Conservation (phyloP, 2,329 filamentous ascomycete genomes). For the Endocalyx cinctus region DNA sequence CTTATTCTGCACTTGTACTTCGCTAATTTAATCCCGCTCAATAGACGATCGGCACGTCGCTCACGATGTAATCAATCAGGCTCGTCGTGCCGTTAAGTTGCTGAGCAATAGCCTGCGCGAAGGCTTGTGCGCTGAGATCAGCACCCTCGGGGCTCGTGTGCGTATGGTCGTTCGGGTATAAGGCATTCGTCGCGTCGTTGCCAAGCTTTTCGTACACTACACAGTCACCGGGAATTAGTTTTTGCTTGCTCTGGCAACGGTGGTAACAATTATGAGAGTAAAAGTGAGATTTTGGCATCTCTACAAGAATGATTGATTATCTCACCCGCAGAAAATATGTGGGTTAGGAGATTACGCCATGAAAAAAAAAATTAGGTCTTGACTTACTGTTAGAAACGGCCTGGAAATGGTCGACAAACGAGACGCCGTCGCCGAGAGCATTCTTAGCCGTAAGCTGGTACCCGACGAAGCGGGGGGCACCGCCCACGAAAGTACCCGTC, state of each 20-base stretch:
- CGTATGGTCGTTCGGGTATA: slow-evolving; percentile 56
- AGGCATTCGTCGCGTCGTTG: slow-evolving; percentile 39
- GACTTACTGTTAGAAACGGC: slow-evolving; percentile 40
- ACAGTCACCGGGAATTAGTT: neutral
- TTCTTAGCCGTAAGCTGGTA: slow-evolving; percentile 32
- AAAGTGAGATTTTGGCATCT: no score
- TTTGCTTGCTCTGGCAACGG: neutral
- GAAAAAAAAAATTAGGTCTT: neutral
- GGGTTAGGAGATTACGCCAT: neutral
- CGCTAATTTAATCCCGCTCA: no score
- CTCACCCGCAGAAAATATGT: neutral
- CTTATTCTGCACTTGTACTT: no score
- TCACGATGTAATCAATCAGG: slow-evolving; percentile 13
- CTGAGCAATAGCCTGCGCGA: slow-evolving; percentile 45
- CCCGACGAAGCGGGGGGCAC: slow-evolving; percentile 49
- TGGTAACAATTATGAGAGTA: no score
- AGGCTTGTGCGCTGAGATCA: slow-evolving; percentile 47
- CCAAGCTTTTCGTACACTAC: slow-evolving; percentile 41
- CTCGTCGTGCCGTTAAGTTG: slow-evolving; percentile 19
- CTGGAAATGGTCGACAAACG: slow-evolving; percentile 54
- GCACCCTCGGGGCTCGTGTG: slow-evolving; percentile 54
- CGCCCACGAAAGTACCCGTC: slow-evolving; percentile 41
- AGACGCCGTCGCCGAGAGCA: slow-evolving; percentile 23
- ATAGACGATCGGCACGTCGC: slow-evolving; percentile 10
- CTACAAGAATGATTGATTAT: no score